phyloP scores from a whole-genome alignment of 768 basidiomycete species.

The Leccinum imitatum region DNA sequence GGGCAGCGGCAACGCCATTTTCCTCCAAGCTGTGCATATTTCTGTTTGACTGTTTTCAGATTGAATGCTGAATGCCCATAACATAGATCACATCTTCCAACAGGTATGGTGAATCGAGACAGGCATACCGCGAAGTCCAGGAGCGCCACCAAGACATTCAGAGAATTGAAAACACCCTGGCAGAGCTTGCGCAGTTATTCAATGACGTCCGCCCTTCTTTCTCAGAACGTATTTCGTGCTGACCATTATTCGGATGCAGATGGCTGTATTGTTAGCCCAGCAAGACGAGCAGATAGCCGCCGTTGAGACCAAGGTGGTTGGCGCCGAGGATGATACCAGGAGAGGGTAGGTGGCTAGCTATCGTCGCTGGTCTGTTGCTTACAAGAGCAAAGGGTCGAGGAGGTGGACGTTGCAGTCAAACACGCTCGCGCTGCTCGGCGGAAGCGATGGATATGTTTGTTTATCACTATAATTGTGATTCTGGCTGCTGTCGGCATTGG shows the following conservation, averaged over 20 bases:
- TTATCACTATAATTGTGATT: constrained; percentile 56
- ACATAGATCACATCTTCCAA: constrained; percentile 69
- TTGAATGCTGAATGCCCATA: neutral
- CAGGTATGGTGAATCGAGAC: constrained; percentile 79
- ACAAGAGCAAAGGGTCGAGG: constrained; percentile 38
- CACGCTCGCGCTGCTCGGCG: constrained; percentile 70
- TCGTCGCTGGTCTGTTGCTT: neutral
- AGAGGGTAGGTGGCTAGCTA: constrained; percentile 52
- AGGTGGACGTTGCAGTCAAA: constrained; percentile 66
- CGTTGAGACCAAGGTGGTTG: constrained; percentile 61
- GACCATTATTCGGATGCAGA: constrained; percentile 41
- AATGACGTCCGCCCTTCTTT: constrained; percentile 55
- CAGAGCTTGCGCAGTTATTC: constrained; percentile 88
- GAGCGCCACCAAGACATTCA: constrained; percentile 83
- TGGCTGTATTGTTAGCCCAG: constrained; percentile 75
- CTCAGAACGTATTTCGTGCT: neutral
- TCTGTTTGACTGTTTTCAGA: neutral
- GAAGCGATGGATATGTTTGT: constrained; percentile 87
- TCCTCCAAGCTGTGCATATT: constrained; percentile 63
- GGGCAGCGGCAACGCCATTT: constrained; percentile 63
- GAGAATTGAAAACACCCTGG: constrained; percentile 78
- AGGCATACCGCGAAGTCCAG: constrained; percentile 86
- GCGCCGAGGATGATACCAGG: constrained; percentile 67
- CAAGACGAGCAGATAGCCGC: constrained; percentile 72
- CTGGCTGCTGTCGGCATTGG: constrained; percentile 42